A percentile compares a stretch with the other conserved stretches of the same genome.
Evolutionary conservation across 345 rosid genomes (phyloP).

Genomic region (Gossypium longicalyx): DNA sequence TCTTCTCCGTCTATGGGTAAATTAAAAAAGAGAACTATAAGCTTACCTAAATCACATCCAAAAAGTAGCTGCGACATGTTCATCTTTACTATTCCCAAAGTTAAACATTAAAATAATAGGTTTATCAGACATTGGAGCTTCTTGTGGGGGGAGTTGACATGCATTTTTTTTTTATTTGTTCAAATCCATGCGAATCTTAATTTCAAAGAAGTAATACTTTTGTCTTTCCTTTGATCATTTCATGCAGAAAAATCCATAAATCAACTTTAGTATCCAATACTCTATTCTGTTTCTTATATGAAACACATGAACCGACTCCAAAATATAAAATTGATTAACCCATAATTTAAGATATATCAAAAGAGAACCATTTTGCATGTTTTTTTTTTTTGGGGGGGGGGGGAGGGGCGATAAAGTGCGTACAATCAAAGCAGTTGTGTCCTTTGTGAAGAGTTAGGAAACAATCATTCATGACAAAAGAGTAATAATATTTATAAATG

Average conservation of each 20-base stretch:
- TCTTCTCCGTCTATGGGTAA: background rate
- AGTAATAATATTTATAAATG: background rate
- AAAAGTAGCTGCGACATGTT: conserved; percentile 24
- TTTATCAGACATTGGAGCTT: conserved; percentile 20
- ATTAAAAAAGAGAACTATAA: conserved; percentile 10
- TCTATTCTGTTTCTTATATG: conserved; percentile 9
- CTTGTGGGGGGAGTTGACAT: conserved; percentile 37
- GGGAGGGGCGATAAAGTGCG: background rate
- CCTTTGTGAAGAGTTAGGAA: background rate
- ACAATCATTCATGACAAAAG: conserved; percentile 1
- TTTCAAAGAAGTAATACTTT: no score
- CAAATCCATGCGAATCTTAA: no score
- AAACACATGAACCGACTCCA: conserved; percentile 19
- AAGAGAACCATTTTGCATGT: background rate
- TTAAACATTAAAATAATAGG: conserved; percentile 12
- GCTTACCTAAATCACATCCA: conserved; percentile 27
- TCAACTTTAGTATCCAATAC: conserved; percentile 17
- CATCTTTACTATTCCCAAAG: background rate
- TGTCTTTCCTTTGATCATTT: no score
- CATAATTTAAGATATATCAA: background rate
- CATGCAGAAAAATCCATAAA: conserved; percentile 11
- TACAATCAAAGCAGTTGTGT: background rate
- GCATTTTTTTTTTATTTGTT: background rate
- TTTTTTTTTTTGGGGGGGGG: background rate
- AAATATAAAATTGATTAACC: background rate